Evolutionary conservation across 352 stramenopile species (phyloP).

Genomic region (Globisporangium rhizosaccharum): DNA sequence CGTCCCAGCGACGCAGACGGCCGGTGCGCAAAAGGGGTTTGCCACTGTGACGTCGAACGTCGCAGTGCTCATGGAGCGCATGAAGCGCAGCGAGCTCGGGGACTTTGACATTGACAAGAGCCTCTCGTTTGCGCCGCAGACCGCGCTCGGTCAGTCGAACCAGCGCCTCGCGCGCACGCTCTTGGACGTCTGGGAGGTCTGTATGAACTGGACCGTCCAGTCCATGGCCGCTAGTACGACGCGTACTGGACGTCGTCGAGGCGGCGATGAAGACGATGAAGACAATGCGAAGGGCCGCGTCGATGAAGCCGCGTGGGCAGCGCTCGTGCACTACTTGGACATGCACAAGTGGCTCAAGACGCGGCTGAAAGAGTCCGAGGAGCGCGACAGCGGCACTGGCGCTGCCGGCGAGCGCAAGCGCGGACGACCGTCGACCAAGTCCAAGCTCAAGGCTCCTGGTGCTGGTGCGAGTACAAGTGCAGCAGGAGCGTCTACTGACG

Average conservation of each 20-base stretch:
- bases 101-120: constrained; percentile 53
- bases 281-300: not conserved
- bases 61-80: constrained; percentile 31
- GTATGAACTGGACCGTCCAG: constrained; percentile 33
- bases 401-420: constrained; percentile 12
- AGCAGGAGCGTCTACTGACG: not conserved
- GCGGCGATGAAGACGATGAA: not conserved
- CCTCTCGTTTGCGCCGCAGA: constrained; percentile 24
- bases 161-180: constrained; percentile 23
- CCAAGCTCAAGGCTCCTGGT: constrained; percentile 5
- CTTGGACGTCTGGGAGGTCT: constrained; percentile 28
- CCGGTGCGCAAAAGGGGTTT: constrained; percentile 15
- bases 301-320: constrained; percentile 19
- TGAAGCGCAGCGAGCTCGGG: constrained; percentile 36
- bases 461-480: not conserved
- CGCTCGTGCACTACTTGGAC: constrained; percentile 23
- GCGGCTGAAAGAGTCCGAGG: constrained; percentile 12
- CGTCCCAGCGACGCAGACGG: constrained; percentile 30
- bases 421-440: constrained; percentile 11
- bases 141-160: constrained; percentile 24
- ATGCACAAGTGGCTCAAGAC: constrained; percentile 28
- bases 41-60: constrained; percentile 23
- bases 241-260: not conserved
- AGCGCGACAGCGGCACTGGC: constrained; percentile 6
- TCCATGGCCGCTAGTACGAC: constrained; percentile 3